Percentiles rank a stretch among this genome's conserved stretches.
Conservation (phyloP, 108 stramenopile species). For the Cyclotella choctawhatcheeana region DNA sequence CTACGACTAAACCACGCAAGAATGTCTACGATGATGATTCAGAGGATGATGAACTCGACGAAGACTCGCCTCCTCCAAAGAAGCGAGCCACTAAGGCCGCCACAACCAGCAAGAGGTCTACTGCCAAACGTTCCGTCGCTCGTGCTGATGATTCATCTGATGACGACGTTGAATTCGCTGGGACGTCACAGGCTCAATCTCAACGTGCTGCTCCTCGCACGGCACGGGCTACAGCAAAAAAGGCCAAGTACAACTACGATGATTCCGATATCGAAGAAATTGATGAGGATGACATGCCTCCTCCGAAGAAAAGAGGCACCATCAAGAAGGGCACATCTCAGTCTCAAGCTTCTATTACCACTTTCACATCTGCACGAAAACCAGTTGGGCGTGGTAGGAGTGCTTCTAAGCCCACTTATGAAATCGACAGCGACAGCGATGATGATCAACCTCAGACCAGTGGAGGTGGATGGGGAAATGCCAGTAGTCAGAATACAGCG, state of each 20-base stretch:
- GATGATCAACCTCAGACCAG: conserved; percentile 7
- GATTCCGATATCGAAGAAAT: conserved; percentile 42
- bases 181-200: conserved; percentile 13
- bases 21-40: conserved; percentile 31
- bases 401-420: conserved; percentile 1
- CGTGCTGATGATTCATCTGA: conserved; percentile 26
- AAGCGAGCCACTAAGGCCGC: conserved; percentile 23
- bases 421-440: conserved; percentile 39
- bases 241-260: conserved; percentile 43
- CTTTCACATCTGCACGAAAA: conserved; percentile 30
- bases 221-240: conserved; percentile 35
- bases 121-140: conserved; percentile 6
- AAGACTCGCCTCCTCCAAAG: conserved; percentile 39
- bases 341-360: conserved; percentile 26
- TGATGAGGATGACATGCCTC: conserved; percentile 17
- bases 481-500: conserved; percentile 30
- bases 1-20: conserved; percentile 13
- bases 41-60: conserved; percentile 29
- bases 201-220: conserved; percentile 25
- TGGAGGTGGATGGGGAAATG: conserved; percentile 34
- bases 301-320: conserved; percentile 5
- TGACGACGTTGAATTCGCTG: conserved; percentile 37
- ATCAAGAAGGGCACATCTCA: conserved; percentile 4
- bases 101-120: conserved; percentile 25
- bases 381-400: conserved; percentile 20